Conservation (phyloP, 306 rosid genomes). For the Macrotyloma uniflorum region DNA sequence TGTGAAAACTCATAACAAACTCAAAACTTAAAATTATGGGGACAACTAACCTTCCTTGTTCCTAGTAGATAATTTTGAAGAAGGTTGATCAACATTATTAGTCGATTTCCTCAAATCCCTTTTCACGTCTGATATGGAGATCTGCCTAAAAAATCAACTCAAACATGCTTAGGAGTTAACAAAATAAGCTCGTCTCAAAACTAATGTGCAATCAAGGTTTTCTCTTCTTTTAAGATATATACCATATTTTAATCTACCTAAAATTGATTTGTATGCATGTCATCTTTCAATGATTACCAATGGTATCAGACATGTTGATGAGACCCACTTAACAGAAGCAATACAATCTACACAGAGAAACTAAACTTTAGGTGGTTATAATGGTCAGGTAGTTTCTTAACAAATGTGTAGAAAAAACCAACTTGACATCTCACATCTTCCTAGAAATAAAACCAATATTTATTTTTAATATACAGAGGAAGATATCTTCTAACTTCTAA, state of each 20-base stretch:
- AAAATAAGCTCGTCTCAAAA: constrained; percentile 22
- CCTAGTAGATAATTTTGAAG: constrained; percentile 38
- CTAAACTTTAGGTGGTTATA: background rate
- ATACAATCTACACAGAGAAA: constrained; percentile 10
- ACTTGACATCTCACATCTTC: background rate
- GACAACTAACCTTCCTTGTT: constrained; percentile 63
- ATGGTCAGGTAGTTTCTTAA: constrained; percentile 8
- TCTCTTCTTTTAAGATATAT: background rate
- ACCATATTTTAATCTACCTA: constrained; percentile 11
- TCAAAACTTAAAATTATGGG: constrained; percentile 14
- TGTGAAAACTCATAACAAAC: constrained; percentile 28
- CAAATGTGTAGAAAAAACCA: background rate
- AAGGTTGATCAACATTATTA: constrained; percentile 42
- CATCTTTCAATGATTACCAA: background rate
- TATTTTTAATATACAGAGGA: background rate
- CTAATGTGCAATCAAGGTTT: background rate
- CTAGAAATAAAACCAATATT: background rate
- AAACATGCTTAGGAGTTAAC: constrained; percentile 16
- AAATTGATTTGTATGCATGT: background rate
- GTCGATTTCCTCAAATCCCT: constrained; percentile 40
- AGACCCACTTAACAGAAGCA: background rate
- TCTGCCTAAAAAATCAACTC: constrained; percentile 34
- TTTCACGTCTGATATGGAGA: constrained; percentile 29
- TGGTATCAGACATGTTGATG: background rate
- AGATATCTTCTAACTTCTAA: background rate